These are phyloP conservation scores for Candida dendrica DNA, from an alignment of 805 yeast species.

Conservation along the genomic window DNA sequence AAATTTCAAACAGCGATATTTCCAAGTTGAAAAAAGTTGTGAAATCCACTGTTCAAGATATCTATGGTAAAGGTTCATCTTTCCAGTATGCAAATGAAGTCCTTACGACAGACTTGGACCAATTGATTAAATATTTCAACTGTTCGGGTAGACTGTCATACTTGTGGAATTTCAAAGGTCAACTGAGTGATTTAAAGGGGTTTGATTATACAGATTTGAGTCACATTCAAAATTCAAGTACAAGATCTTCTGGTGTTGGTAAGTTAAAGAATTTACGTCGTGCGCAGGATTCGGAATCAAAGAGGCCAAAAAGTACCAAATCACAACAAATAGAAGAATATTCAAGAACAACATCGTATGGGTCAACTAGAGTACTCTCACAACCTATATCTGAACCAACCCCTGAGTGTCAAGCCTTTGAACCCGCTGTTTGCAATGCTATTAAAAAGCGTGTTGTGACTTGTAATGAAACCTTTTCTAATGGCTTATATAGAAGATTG, in stretches of 20 bases:
- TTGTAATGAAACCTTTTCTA: constrained; percentile 5
- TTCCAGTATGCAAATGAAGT: constrained; percentile 28
- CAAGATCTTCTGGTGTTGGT: constrained; percentile 18
- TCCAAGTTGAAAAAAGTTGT: constrained; percentile 58
- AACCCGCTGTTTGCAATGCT: too few relatives aligned
- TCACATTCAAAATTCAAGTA: constrained; percentile 2
- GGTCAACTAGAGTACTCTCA: background rate
- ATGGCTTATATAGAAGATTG: constrained; percentile 28
- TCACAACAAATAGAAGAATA: background rate
- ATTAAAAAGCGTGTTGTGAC: background rate
- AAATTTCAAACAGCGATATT: constrained; percentile 33
- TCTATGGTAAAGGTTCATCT: constrained; percentile 33
- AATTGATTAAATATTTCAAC: constrained; percentile 14
- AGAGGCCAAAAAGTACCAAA: too few relatives aligned
- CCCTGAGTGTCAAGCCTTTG: too few relatives aligned
- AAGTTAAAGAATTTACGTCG: constrained; percentile 12
- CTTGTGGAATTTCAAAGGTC: constrained; percentile 47
- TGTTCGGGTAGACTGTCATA: constrained; percentile 29
- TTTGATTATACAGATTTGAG: constrained; percentile 11
- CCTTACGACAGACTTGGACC: constrained; percentile 31
- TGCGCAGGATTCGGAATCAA: background rate
- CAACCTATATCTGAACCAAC: background rate
- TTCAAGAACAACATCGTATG: too few relatives aligned
- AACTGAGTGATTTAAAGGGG: constrained; percentile 25
- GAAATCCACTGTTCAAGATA: constrained; percentile 67